Conservation (phyloP, 2,329 filamentous ascomycete genomes). For the Polytolypa hystricis region DNA sequence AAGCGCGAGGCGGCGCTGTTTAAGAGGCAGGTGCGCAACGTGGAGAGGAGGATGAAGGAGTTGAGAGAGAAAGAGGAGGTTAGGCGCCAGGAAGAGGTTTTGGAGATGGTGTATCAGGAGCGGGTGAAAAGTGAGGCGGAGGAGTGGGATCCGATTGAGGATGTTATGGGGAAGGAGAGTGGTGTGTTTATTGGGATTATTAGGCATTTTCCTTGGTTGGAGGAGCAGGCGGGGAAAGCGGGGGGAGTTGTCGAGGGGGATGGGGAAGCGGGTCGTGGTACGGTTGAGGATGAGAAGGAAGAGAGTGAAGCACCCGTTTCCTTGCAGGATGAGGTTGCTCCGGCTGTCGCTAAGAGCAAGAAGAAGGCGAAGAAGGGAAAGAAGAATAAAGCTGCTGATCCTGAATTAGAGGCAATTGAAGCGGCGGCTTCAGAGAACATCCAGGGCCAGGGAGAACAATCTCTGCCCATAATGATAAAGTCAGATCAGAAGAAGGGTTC, state of each 20-base stretch:
- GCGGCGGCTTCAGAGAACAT: neutral
- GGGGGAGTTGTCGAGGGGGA: too few relatives aligned
- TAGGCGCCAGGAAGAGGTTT: slow-evolving; percentile 33
- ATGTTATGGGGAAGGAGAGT: slow-evolving; percentile 36
- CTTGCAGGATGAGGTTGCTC: too few relatives aligned
- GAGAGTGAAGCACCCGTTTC: neutral
- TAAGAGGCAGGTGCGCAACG: slow-evolving; percentile 36
- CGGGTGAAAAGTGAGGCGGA: slow-evolving; percentile 28
- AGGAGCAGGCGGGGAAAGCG: neutral
- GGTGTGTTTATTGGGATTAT: slow-evolving; percentile 36
- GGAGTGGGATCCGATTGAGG: slow-evolving; percentile 34
- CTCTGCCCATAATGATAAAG: neutral
- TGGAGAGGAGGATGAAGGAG: slow-evolving; percentile 28
- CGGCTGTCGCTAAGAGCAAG: slow-evolving; percentile 17
- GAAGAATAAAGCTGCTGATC: neutral
- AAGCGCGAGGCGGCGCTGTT: slow-evolving; percentile 40
- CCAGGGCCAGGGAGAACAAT: neutral
- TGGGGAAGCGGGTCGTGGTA: neutral
- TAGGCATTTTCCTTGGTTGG: slow-evolving; percentile 35
- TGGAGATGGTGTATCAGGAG: slow-evolving; percentile 33
- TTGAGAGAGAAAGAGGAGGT: slow-evolving; percentile 32
- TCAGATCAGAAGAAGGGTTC: slow-evolving; percentile 10
- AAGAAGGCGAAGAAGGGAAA: slow-evolving; percentile 24
- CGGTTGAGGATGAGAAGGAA: neutral
- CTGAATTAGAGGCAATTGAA: neutral